phyloP scores from a whole-genome alignment of 2,329 filamentous ascomycete genomes.

The Ophiostoma australiae region DNA sequence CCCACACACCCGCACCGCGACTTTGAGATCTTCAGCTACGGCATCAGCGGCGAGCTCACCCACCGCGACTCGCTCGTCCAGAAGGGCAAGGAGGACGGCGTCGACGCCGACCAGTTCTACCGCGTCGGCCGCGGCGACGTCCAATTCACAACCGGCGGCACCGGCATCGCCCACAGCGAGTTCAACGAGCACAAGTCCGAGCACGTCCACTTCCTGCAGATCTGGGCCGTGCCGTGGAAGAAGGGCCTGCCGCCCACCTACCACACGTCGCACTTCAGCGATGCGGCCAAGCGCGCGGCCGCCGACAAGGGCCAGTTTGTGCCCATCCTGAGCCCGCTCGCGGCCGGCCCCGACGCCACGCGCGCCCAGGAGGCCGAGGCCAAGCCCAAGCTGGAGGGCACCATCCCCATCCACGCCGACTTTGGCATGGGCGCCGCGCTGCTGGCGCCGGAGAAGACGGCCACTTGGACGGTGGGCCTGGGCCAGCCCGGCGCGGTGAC shows the following conservation, averaged over 20 bases:
- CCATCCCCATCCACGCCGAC: slow-evolving; percentile 80
- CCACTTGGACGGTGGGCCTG: slow-evolving; percentile 64
- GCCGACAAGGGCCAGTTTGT: slow-evolving; percentile 56
- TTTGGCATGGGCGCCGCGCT: slow-evolving; percentile 77
- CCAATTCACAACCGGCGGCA: slow-evolving; percentile 86
- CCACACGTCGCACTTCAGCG: slow-evolving; percentile 66
- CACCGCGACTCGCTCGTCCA: slow-evolving; percentile 81
- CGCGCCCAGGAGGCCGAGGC: slow-evolving; percentile 59
- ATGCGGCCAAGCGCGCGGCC: slow-evolving; percentile 58
- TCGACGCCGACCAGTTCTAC: slow-evolving; percentile 59
- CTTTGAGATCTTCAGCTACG: slow-evolving; percentile 86
- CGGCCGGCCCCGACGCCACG: slow-evolving; percentile 59
- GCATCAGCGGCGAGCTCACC: slow-evolving; percentile 78
- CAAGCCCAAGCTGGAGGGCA: slow-evolving; percentile 55
- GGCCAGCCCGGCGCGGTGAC: slow-evolving; percentile 50
- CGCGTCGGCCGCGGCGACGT: slow-evolving; percentile 74
- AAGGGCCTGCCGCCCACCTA: slow-evolving; percentile 68
- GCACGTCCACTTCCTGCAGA: slow-evolving; percentile 79
- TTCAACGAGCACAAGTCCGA: slow-evolving; percentile 68
- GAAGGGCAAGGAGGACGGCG: slow-evolving; percentile 56
- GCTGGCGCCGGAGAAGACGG: slow-evolving; percentile 55
- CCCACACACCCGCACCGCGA: slow-evolving; percentile 80
- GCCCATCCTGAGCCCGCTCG: slow-evolving; percentile 69
- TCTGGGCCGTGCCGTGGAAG: slow-evolving; percentile 79
- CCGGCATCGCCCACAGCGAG: slow-evolving; percentile 73